Evolutionary conservation across 495 filamentous ascomycete genomes (phyloP).

Genomic region (Daldinia loculata): DNA sequence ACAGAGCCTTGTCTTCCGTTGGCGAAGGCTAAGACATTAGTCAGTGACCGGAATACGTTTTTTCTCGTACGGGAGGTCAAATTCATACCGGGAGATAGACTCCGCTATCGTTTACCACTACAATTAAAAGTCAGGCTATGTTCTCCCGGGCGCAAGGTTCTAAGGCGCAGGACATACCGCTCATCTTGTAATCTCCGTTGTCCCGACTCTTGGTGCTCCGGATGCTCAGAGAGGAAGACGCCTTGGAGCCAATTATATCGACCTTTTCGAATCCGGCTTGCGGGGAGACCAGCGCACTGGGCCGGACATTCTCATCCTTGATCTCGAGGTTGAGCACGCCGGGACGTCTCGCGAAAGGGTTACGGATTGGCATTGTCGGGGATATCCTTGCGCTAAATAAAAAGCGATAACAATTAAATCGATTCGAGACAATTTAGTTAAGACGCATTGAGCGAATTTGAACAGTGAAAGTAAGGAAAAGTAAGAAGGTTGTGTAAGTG

Average conservation of each 20-base stretch:
- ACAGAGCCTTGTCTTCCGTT: conserved; percentile 83
- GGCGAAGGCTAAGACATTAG: conserved; percentile 77
- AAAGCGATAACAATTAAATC: conserved; percentile 27
- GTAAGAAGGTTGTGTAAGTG: not conserved
- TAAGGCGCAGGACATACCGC: conserved; percentile 63
- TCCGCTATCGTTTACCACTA: conserved; percentile 96
- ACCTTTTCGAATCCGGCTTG: conserved; percentile 62
- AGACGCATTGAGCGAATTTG: conserved; percentile 14
- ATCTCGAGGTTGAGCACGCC: conserved; percentile 49
- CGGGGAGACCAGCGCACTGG: conserved; percentile 51
- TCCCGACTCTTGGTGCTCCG: conserved; percentile 64
- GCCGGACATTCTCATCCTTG: conserved; percentile 63
- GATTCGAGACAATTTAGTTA: conserved; percentile 10
- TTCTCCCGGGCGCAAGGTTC: conserved; percentile 8
- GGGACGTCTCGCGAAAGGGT: conserved; percentile 71
- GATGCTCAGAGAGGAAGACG: conserved; percentile 69
- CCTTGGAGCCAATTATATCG: conserved; percentile 63
- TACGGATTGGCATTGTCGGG: conserved; percentile 76
- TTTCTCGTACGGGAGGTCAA: not conserved
- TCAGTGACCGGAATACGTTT: not conserved
- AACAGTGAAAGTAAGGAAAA: conserved; percentile 2
- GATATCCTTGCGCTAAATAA: conserved; percentile 23
- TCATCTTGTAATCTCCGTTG: conserved; percentile 81
- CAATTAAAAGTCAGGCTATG: conserved; percentile 36
- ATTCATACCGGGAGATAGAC: conserved; percentile 88